Percentiles rank a stretch among this genome's conserved stretches.
phyloP scores from a whole-genome alignment of 2,329 filamentous ascomycete genomes.

The Lizonia empirigonia region DNA sequence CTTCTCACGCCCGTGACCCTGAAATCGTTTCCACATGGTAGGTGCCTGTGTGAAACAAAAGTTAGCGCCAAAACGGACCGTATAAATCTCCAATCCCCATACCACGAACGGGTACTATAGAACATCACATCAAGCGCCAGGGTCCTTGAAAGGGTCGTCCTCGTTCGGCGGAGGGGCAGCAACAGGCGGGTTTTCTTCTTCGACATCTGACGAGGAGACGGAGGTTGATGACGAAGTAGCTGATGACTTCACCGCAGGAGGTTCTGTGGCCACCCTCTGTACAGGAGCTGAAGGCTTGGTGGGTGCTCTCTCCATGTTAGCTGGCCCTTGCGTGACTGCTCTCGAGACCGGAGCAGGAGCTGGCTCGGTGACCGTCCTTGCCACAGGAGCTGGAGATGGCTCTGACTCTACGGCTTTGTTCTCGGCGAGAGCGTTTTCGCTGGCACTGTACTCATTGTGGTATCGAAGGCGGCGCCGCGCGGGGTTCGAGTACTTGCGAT shows the following conservation, averaged over 20 bases:
- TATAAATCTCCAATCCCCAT: conserved; percentile 12
- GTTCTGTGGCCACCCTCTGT: background rate
- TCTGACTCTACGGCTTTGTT: background rate
- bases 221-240: conserved; percentile 6
- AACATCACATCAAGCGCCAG: conserved; percentile 1
- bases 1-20: conserved; percentile 51
- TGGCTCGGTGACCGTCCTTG: background rate
- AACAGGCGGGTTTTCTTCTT: background rate
- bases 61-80: conserved; percentile 29
- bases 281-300: background rate
- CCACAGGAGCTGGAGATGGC: background rate
- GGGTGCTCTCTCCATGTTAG: background rate
- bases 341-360: conserved; percentile 1
- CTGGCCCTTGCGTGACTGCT: background rate
- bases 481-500: conserved; percentile 11
- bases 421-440: background rate
- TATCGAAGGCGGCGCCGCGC: conserved; percentile 12
- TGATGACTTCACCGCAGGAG: background rate
- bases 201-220: conserved; percentile 9
- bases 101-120: conserved; percentile 7
- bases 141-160: conserved; percentile 10
- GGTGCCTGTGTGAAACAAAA: conserved; percentile 33
- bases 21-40: conserved; percentile 61
- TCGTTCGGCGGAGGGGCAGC: background rate
- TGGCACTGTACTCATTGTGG: conserved; percentile 6